Evolutionary conservation across 768 basidiomycete species (phyloP).

Genomic region (Cystofilobasidium capitatum): DNA sequence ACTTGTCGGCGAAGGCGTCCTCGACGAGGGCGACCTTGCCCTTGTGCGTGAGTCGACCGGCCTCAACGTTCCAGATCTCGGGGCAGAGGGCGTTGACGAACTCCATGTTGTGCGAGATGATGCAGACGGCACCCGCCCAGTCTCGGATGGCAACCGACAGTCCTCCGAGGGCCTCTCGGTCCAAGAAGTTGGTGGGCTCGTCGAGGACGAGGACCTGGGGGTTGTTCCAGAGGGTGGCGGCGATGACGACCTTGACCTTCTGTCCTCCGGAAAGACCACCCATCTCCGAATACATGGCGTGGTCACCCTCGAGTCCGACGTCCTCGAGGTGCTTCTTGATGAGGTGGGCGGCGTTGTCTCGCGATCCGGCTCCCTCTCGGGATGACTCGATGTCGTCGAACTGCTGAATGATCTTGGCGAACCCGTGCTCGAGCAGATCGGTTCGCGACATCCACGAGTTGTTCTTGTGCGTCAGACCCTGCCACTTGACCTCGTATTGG

Average conservation of each 20-base stretch:
- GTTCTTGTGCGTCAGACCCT: slow-evolving; percentile 47
- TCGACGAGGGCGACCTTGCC: slow-evolving; percentile 80
- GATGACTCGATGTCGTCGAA: slow-evolving; percentile 96
- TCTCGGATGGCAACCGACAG: slow-evolving; percentile 88
- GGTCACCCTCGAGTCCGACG: slow-evolving; percentile 92
- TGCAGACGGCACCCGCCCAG: slow-evolving; percentile 73
- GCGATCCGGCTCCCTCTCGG: slow-evolving; percentile 82
- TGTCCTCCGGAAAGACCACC: slow-evolving; percentile 89
- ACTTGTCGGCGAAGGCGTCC: slow-evolving; percentile 60
- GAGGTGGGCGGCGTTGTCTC: slow-evolving; percentile 69
- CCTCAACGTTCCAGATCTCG: slow-evolving; percentile 81
- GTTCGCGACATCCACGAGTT: slow-evolving; percentile 91
- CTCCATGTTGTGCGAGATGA: slow-evolving; percentile 85
- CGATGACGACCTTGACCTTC: slow-evolving; percentile 75
- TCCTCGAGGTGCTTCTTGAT: slow-evolving; percentile 90
- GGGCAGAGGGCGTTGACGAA: slow-evolving; percentile 50
- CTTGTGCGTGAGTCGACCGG: slow-evolving; percentile 70
- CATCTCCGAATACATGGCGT: slow-evolving; percentile 96
- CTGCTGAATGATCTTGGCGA: slow-evolving; percentile 78
- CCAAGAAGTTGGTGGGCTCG: slow-evolving; percentile 78
- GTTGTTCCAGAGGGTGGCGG: slow-evolving; percentile 92
- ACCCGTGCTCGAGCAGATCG: slow-evolving; percentile 72
- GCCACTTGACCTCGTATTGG: slow-evolving; percentile 66
- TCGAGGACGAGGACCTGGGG: slow-evolving; percentile 53
- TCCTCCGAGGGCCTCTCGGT: slow-evolving; percentile 50